Base-by-base conservation (phyloP, 108 stramenopile genomes). In the Cyclotella choctawhatcheeana region DNA sequence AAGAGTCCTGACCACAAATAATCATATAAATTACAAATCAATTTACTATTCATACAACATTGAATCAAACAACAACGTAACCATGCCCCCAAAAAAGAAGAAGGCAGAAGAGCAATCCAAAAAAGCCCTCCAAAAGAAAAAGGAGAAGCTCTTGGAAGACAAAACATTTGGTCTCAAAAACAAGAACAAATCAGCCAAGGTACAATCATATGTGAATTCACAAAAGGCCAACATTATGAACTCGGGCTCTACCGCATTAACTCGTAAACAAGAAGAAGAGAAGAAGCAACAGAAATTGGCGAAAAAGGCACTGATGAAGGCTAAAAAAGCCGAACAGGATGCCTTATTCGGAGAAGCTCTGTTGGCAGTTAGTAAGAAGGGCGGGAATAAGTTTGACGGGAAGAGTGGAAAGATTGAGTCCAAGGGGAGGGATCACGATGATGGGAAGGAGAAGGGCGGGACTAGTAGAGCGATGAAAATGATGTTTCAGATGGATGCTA, bases 111-210 rank as follows among this genome's bases (percentile, higher is more conserved):
- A 79, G 35, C 55, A 58, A 29, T 89, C 88, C 65, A 92, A 92
- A 80, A 95, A 95, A 83, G 69, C 89, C 5, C 64, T 76, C 33
- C 90, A 93, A 66, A 96, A 96, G 83, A 91, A 96, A 71, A 96
- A 96, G 74, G 84, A 88, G 10, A 82, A 91, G 59, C 56, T 82
- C 24, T 77, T 96, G 37, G 91, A 92, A 25, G 93, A 96, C 73
- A 88, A 86, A 69, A 96, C 95, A 10, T 96, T 96, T 66, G 95
- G 95, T 3, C 77, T 96, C 44, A 96, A 96, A 65, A 96, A 96
- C 65, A 96, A 96, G 70, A 96, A 93, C 76, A 96, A 96, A 51
- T 89, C 87, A 6, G 77, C 87, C 64, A 89, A 88, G 63, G 93
- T 93, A 0, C 90, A 91, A 59, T 58, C 64, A 24, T 80, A 77